Base-by-base conservation (phyloP, 2,329 filamentous ascomycete species). In the Aspergillus felis region DNA sequence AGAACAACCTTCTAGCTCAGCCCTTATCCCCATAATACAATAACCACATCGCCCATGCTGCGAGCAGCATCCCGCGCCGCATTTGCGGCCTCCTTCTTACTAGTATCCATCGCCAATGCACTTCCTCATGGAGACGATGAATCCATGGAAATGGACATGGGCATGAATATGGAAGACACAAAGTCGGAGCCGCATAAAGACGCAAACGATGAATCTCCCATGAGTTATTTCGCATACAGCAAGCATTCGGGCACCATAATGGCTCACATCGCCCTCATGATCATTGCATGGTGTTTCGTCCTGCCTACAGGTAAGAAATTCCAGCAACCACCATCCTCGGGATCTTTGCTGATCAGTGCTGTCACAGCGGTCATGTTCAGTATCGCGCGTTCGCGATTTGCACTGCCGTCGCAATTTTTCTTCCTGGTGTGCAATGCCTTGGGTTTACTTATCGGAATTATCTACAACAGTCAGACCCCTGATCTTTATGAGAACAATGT, bases 401-500 rank as follows among this genome's bases (percentile, higher is more conserved):
- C 87, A 1, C 79, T 96, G 2, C 78, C 82, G 0, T 75, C 81
- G 1, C 92, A 96, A 68, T 81, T 92, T 59, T 60, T 79, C 8
- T 92, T 93, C 71, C 72, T 89, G 47, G 75, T 80, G 1, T 71
- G 81, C 38, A 91, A 92, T 69, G 81, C 79, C 3, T 64, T 87
- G 1, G 90, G 87, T 20, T 64, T 92, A 25, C 68, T 90, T 14
- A 71, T 89, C 27, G 86, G 84, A 7, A 81, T 84, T 51, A 77
- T 91, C 35, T 96, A 96, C 79, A 91, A 94, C 71, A 81, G 83
- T 57, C 86, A 84, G 61, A 96, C 91, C 0, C 91, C 92, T 1
- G 90, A 96, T 69, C 78, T 97, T 24, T 97, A 96, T 71, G 86
- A 87, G 32, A 87, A 89, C 70, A 96, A 96, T 70, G 84, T 88